Percentiles rank a stretch among this genome's conserved stretches.
phyloP scores from a whole-genome alignment of 78 protist genomes.

The Dictyostelium brefeldianum region DNA sequence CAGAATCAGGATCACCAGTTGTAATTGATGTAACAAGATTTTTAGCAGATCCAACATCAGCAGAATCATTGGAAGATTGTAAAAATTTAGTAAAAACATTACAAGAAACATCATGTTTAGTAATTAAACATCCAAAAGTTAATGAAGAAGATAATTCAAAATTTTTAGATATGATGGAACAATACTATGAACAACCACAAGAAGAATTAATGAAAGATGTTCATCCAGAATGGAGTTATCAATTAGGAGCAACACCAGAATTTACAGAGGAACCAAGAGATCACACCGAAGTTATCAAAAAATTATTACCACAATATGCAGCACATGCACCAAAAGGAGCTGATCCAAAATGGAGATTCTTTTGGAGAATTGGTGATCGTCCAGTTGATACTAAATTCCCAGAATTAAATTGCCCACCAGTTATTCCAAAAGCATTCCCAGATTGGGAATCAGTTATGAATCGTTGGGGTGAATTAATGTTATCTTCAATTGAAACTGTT shows the following conservation, averaged over 20 bases:
- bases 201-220: slow-evolving; percentile 85
- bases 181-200: slow-evolving; percentile 87
- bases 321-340: slow-evolving; percentile 89
- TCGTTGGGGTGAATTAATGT: slow-evolving; percentile 77
- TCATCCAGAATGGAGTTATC: slow-evolving; percentile 90
- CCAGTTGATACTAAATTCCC: slow-evolving; percentile 84
- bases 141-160: slow-evolving; percentile 68
- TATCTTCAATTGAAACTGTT: slow-evolving; percentile 48
- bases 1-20: slow-evolving; percentile 63
- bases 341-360: slow-evolving; percentile 95
- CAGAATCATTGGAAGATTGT: slow-evolving; percentile 70
- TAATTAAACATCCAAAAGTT: slow-evolving; percentile 70
- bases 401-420: slow-evolving; percentile 87
- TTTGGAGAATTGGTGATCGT: slow-evolving; percentile 93
- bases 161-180: slow-evolving; percentile 90
- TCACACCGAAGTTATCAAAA: slow-evolving; percentile 59
- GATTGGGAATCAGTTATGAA: slow-evolving; percentile 85
- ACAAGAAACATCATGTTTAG: slow-evolving; percentile 78
- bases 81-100: slow-evolving; percentile 65
- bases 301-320: slow-evolving; percentile 77
- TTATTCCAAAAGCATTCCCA: slow-evolving; percentile 86
- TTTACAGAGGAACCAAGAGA: slow-evolving; percentile 83
- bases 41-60: slow-evolving; percentile 45
- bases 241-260: slow-evolving; percentile 94
- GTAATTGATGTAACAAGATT: slow-evolving; percentile 56